Conservation (phyloP, 1,139 yeast genomes). For the Lodderomyces parapsilosis region DNA sequence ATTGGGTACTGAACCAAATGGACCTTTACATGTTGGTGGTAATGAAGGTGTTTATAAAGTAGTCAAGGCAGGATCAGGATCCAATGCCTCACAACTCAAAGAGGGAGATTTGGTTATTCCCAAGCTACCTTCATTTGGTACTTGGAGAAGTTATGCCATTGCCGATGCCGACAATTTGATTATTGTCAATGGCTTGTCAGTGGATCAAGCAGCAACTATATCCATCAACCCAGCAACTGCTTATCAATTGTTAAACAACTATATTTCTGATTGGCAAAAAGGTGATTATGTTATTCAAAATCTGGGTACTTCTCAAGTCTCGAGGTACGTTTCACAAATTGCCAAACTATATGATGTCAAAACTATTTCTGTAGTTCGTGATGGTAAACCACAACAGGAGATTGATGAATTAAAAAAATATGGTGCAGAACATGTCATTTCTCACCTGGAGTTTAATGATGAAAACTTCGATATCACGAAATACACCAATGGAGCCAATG, state of each 20-base stretch:
- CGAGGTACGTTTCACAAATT: slow-evolving; percentile 30
- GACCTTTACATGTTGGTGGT: slow-evolving; percentile 78
- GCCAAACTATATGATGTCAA: slow-evolving; percentile 25
- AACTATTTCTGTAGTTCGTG: slow-evolving; percentile 31
- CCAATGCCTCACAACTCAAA: slow-evolving; percentile 19
- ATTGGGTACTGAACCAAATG: slow-evolving; percentile 40
- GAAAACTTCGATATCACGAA: slow-evolving; percentile 47
- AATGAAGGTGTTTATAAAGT: slow-evolving; percentile 41
- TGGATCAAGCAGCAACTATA: slow-evolving; percentile 34
- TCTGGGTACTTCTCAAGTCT: slow-evolving; percentile 37
- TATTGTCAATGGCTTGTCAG: slow-evolving; percentile 19
- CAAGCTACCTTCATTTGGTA: slow-evolving; percentile 30
- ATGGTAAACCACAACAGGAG: slow-evolving; percentile 27
- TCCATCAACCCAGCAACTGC: slow-evolving; percentile 37
- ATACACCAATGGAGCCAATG: slow-evolving; percentile 39
- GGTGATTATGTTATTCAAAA: slow-evolving; percentile 37
- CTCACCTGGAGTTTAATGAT: slow-evolving; percentile 54
- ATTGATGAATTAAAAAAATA: slow-evolving; percentile 22
- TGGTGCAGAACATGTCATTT: slow-evolving; percentile 34
- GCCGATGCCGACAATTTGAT: slow-evolving; percentile 21
- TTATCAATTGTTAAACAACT: slow-evolving; percentile 28
- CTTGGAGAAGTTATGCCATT: slow-evolving; percentile 35
- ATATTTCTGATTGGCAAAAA: slow-evolving; percentile 26
- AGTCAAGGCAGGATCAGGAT: slow-evolving; percentile 23
- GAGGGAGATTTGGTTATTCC: slow-evolving; percentile 36